These are phyloP conservation scores for Davidsoniella neocaledoniae DNA, from an alignment of 2,329 filamentous ascomycete species.

Conservation along the genomic window DNA sequence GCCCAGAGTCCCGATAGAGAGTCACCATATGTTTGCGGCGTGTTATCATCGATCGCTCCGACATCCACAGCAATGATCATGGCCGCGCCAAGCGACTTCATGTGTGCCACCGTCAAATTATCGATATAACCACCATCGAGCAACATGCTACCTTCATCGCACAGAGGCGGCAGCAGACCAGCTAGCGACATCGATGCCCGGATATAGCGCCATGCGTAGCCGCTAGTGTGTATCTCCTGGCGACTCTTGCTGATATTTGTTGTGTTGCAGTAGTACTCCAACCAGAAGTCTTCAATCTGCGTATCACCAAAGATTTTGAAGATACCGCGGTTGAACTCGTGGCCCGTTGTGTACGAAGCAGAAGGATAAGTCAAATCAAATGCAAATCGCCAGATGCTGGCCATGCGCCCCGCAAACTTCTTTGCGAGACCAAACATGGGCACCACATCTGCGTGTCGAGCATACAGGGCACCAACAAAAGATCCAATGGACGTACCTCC, in stretches of 20 bases:
- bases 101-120: slow-evolving; percentile 90
- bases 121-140: slow-evolving; percentile 94
- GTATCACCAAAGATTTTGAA: slow-evolving; percentile 97
- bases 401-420: slow-evolving; percentile 97
- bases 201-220: slow-evolving; percentile 95
- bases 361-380: slow-evolving; percentile 92
- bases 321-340: slow-evolving; percentile 97
- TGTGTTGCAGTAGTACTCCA: slow-evolving; percentile 98
- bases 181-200: slow-evolving; percentile 93
- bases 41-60: slow-evolving; percentile 78
- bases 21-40: slow-evolving; percentile 84
- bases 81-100: slow-evolving; percentile 86
- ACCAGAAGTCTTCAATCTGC: slow-evolving; percentile 98
- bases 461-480: slow-evolving; percentile 89
- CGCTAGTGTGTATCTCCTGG: slow-evolving; percentile 82
- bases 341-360: slow-evolving; percentile 90
- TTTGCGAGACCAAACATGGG: slow-evolving; percentile 94
- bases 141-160: slow-evolving; percentile 92
- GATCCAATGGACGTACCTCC: slow-evolving; percentile 93
- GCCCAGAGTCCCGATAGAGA: slow-evolving; percentile 92
- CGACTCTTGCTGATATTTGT: slow-evolving; percentile 95
- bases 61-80: slow-evolving; percentile 94
- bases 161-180: slow-evolving; percentile 79
- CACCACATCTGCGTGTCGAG: slow-evolving; percentile 87
- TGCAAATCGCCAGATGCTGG: slow-evolving; percentile 96